Evolutionary conservation across 1,284 basidiomycete species (phyloP).

Genomic region (Erythrobasidium hasegawianum): DNA sequence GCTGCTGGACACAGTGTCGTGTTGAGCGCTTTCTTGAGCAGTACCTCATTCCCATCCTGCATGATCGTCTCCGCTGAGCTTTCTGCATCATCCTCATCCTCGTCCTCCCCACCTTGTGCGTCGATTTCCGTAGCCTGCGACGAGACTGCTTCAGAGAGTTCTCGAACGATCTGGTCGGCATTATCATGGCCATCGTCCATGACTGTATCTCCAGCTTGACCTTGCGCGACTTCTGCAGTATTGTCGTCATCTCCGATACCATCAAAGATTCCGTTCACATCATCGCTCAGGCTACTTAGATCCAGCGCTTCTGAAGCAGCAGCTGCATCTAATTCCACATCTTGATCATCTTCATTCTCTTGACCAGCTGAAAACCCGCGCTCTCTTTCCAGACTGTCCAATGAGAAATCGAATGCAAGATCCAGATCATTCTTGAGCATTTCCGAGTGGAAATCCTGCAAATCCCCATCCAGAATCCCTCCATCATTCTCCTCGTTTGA

Average conservation of each 20-base stretch:
- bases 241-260: slow-evolving; percentile 3
- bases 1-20: slow-evolving; percentile 30
- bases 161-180: too few species aligned
- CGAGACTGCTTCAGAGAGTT: too few species aligned
- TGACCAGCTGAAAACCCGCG: not conserved
- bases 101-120: not conserved
- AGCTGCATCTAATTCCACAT: not conserved
- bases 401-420: slow-evolving; percentile 35
- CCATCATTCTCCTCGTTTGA: not conserved
- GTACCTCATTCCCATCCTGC: not conserved
- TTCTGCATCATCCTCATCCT: slow-evolving; percentile 5
- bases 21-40: slow-evolving; percentile 18
- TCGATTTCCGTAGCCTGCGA: not conserved
- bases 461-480: not conserved
- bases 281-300: not conserved
- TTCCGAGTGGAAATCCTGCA: slow-evolving; percentile 34
- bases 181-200: too few species aligned
- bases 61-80: not conserved
- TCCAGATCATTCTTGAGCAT: slow-evolving; percentile 36
- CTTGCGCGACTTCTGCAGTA: not conserved
- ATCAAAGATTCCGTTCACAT: slow-evolving; percentile 20
- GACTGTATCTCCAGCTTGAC: too few species aligned
- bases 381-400: slow-evolving; percentile 18
- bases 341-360: not conserved
- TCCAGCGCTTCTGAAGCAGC: not conserved